Base-by-base conservation (phyloP, 495 filamentous ascomycete genomes). In the Articulospora tetracladia region DNA sequence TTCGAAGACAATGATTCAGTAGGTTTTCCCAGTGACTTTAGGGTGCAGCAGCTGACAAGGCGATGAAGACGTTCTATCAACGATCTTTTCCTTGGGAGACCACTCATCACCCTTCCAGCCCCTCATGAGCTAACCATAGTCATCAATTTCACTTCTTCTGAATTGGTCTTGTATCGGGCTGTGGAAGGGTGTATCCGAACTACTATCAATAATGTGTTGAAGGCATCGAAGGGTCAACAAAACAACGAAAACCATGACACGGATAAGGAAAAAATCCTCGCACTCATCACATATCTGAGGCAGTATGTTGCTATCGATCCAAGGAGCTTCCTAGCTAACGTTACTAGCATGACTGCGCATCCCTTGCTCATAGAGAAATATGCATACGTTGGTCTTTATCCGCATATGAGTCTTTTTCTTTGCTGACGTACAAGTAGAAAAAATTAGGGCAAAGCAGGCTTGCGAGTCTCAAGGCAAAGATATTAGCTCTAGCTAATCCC, bases 71-170 rank as follows among this genome's bases (percentile, higher is more conserved):
- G 82, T 1, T 82, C 77, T 0, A 75, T 80, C 61, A 49, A 61
- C 0, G 79, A 82, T 52, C 66, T 66, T 0, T 66, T 88, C 11
- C 77, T 88, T 53, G 72, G 75, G 11, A 62, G 69, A 0, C 80
- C 81, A 1, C 72, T 89, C 2, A 50, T 89, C 0, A 71, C 75
- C 2, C 70, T 88, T 0, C 86, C 85, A 0, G 59, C 19, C 12
- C 11, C 48, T 15, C 46, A 52, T 13, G 13, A 51, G 27, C 11
- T 39, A 1, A 24, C 41, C 25, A 19, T 1, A 15, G n/a, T 26
- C 1, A 50, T 39, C 1, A 28, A 22, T 8, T 59, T 48, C 17
- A 15, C 72, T 1, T 56, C 74, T 1, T 56, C 73, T 53, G 57
- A 59, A 12, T 75, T 67, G 0, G 39, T 75, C 0, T 68, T 82